These are phyloP conservation scores for Aspergillus bombycis DNA, from an alignment of 2,329 filamentous ascomycete genomes.

Conservation along the genomic window DNA sequence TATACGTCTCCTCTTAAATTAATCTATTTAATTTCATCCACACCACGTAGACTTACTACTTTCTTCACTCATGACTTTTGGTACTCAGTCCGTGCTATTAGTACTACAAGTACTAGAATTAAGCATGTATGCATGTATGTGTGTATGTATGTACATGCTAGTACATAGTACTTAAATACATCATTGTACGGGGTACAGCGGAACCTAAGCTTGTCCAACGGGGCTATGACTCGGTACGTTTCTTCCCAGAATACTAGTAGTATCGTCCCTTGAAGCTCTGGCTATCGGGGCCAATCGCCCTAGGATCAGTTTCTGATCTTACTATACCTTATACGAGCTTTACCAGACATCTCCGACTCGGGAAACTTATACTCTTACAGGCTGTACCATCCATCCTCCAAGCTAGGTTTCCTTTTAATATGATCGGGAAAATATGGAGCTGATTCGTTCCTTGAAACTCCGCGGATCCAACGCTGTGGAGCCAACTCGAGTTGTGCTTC, in stretches of 20 bases:
- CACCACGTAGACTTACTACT: neutral
- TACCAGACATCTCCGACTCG: neutral
- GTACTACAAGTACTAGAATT: too few species aligned
- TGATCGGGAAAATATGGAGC: neutral
- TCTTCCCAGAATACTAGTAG: neutral
- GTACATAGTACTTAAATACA: neutral
- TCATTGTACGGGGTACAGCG: neutral
- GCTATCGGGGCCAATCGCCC: too few species aligned
- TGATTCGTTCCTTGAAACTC: neutral
- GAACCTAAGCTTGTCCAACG: neutral
- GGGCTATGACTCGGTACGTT: neutral
- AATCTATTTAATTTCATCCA: too few species aligned
- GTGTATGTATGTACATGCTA: too few species aligned
- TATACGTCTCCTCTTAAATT: too few species aligned
- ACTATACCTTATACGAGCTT: neutral
- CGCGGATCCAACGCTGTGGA: neutral
- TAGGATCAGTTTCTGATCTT: neutral
- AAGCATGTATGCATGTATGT: too few species aligned
- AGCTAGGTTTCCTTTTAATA: neutral
- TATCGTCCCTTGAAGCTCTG: neutral
- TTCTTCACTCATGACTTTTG: neutral
- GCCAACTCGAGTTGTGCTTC: neutral
- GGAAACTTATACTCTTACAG: slow-evolving; percentile 1
- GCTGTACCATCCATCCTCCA: neutral
- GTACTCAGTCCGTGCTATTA: too few species aligned